phyloP scores from a whole-genome alignment of 148 eudicot genomes.

The Vaccinium corymbosum region DNA sequence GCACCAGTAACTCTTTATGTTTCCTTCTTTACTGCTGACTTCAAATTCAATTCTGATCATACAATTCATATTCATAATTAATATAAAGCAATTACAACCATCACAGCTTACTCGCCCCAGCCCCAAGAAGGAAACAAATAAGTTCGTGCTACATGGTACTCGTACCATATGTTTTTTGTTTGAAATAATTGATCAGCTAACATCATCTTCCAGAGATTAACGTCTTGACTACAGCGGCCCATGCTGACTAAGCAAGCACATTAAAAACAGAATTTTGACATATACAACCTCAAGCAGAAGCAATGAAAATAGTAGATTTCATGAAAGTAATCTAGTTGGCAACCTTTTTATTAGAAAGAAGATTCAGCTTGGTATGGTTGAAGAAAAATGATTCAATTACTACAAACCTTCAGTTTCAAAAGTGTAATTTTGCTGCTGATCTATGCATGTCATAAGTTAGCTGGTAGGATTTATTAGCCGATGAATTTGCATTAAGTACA shows the following conservation, averaged over 20 bases:
- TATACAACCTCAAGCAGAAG: background rate
- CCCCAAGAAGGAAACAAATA: background rate
- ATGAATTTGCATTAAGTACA: slow-evolving; percentile 12
- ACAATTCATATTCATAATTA: background rate
- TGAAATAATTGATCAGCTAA: background rate
- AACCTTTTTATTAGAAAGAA: background rate
- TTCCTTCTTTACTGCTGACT: background rate
- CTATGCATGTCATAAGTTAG: background rate
- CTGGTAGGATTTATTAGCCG: background rate
- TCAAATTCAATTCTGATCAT: background rate
- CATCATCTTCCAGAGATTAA: background rate
- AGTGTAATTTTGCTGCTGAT: no score
- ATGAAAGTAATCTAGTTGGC: background rate
- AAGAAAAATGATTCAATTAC: background rate
- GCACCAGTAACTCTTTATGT: background rate
- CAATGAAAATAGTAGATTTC: background rate
- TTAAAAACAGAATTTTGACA: background rate
- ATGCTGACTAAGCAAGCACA: background rate
- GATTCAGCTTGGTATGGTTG: background rate
- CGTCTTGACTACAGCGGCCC: background rate
- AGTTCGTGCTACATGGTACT: background rate
- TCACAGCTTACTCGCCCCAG: background rate
- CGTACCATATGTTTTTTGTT: background rate
- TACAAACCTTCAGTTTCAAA: background rate
- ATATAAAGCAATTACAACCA: background rate